Base-by-base conservation (phyloP, 2,329 filamentous ascomycete genomes). In the Diplodia seriata region DNA sequence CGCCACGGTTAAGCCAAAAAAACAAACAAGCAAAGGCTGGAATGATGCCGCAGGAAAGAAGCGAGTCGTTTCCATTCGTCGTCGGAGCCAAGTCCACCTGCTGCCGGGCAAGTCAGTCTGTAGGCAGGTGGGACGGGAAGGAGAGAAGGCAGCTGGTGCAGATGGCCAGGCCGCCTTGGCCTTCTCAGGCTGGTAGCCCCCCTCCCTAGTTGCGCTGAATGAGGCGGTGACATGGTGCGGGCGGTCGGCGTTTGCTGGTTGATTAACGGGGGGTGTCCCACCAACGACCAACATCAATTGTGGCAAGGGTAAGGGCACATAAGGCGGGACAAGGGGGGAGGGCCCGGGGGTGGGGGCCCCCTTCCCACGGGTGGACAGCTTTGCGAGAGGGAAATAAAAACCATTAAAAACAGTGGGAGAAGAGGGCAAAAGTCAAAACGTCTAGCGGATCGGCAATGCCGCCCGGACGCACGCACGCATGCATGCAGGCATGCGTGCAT, bases 381-480 rank as follows among this genome's bases (percentile, higher is more conserved):
- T 47, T 9, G 33, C n/a, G 29, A 38, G 40, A 23, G 33, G 40
- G 18, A 33, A 49, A 26, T 26, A 12, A 33, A 47, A 47, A 59
- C 9, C 33, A 36, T 36, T 11, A 36, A 59, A 29, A 31, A 38
- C 43, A 47, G 18, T 47, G 43, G 8, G 43, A 47, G 43, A 8
- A 20, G 43, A 47, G n/a, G 43, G 43, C 31, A 53, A 36, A 36
- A 18, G 12, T 29, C 23, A 53, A 53, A 53, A 31, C 23, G 11
- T 26, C 26, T 26, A 53, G 56, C 49, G 43, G 61, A 65, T 65
- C 62, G 62, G 62, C 62, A 65, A 55, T 65, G 62, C 62, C 62
- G 62, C 47, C 62, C 50, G 49, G 50, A n/a, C 43, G 43, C 43
- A 47, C 43, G 43, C 43, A 47, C 43, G 43, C 54, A 56, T 20